Evolutionary conservation across 768 basidiomycete genomes (phyloP).

Genomic region (Mycena alexandri): DNA sequence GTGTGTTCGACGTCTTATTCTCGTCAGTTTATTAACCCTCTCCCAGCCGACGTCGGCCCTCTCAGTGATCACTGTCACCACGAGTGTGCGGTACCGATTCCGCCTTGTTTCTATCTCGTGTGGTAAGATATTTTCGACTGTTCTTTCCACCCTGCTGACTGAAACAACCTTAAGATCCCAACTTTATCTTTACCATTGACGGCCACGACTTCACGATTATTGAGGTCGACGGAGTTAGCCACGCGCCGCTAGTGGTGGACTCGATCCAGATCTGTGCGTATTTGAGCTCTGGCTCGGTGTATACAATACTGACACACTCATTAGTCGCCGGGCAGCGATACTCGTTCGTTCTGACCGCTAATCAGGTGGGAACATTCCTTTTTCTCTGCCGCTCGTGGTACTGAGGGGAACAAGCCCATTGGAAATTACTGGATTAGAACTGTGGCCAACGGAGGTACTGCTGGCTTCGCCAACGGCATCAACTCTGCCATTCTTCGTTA

Average conservation of each 20-base stretch:
- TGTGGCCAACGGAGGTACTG: slow-evolving; percentile 1
- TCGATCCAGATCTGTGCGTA: slow-evolving; percentile 53
- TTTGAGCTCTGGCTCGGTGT: no score
- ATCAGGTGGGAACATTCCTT: slow-evolving; percentile 40
- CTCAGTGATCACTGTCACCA: slow-evolving; percentile 58
- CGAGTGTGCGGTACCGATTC: slow-evolving; percentile 63
- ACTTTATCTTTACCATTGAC: slow-evolving; percentile 35
- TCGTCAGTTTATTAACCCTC: neutral
- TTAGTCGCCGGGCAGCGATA: slow-evolving; percentile 46
- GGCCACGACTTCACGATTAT: slow-evolving; percentile 49
- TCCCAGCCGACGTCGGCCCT: slow-evolving; percentile 52
- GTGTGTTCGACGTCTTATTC: neutral
- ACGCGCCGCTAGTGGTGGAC: slow-evolving; percentile 52
- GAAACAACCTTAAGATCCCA: slow-evolving; percentile 31
- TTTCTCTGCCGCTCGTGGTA: no score
- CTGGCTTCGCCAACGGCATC: slow-evolving; percentile 46
- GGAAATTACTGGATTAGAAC: slow-evolving; percentile 58
- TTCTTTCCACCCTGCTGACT: slow-evolving; percentile 43
- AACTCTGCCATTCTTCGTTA: slow-evolving; percentile 60
- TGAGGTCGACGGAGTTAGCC: slow-evolving; percentile 53
- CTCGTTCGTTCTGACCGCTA: slow-evolving; percentile 52
- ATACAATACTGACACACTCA: neutral
- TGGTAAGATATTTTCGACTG: slow-evolving; percentile 44
- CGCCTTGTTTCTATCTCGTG: slow-evolving; percentile 67
- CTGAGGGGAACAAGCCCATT: slow-evolving; percentile 24